phyloP scores from a whole-genome alignment of 441 rosid genomes.

The Viola pubescens region DNA sequence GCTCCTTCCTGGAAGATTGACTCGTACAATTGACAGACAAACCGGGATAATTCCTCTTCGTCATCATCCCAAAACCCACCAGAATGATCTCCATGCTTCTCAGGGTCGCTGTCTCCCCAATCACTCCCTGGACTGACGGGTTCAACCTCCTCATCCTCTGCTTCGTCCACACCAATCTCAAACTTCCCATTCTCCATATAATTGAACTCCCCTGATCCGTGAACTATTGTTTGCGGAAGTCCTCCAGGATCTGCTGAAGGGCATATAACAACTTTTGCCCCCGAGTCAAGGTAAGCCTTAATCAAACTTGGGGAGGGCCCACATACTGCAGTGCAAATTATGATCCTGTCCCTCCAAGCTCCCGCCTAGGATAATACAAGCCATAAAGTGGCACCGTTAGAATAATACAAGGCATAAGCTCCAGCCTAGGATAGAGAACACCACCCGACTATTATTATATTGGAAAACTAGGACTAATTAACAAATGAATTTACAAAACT shows the following conservation, averaged over 20 bases:
- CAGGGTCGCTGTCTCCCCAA: constrained; percentile 90
- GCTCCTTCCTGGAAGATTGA: constrained; percentile 55
- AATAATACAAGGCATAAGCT: background rate
- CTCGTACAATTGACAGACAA: constrained; percentile 65
- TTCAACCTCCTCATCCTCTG: constrained; percentile 54
- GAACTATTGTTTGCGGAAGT: constrained; percentile 33
- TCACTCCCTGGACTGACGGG: constrained; percentile 65
- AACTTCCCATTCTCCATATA: constrained; percentile 58
- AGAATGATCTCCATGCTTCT: constrained; percentile 32
- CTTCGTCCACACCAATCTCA: constrained; percentile 85
- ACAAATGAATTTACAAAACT: background rate
- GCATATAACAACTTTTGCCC: constrained; percentile 83
- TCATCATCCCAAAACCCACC: constrained; percentile 64
- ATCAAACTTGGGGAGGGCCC: constrained; percentile 61
- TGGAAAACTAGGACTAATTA: too few species aligned
- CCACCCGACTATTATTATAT: too few species aligned
- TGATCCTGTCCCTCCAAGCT: constrained; percentile 95
- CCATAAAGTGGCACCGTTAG: background rate
- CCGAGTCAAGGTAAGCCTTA: constrained; percentile 82
- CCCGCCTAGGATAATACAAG: constrained; percentile 48
- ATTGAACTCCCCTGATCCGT: constrained; percentile 47
- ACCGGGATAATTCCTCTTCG: constrained; percentile 67
- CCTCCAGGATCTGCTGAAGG: constrained; percentile 69
- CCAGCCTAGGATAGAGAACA: background rate
- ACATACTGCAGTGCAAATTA: constrained; percentile 72